Conservation (phyloP, 2,329 filamentous ascomycete genomes). For the Balansia obtecta region DNA sequence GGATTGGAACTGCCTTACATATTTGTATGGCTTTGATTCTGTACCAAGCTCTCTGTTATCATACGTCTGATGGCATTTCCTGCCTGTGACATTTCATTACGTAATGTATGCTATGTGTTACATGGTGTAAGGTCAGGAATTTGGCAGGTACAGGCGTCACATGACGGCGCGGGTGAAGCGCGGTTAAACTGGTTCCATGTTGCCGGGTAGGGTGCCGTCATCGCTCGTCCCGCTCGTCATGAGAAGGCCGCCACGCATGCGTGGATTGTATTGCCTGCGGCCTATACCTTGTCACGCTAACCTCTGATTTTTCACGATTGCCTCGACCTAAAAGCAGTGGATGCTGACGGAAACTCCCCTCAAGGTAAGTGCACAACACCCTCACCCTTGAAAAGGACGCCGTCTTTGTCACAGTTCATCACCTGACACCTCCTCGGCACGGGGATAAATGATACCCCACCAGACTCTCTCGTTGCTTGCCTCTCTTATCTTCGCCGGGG, state of each 20-base stretch:
- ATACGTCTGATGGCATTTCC: not conserved
- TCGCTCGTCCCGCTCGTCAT: conserved; percentile 10
- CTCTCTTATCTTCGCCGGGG: not conserved
- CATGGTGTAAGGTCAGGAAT: not conserved
- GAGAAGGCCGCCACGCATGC: not conserved
- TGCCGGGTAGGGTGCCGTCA: conserved; percentile 18
- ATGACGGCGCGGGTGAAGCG: conserved; percentile 17
- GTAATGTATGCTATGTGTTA: not conserved
- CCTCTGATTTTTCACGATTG: not conserved
- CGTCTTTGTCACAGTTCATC: not conserved
- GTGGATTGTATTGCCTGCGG: conserved; percentile 2
- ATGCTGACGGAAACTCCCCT: not conserved
- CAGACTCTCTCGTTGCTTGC: not conserved
- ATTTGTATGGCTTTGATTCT: too few species aligned
- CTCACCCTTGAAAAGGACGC: not conserved
- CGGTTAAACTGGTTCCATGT: conserved; percentile 13
- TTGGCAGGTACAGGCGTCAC: conserved; percentile 15
- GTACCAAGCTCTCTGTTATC: not conserved
- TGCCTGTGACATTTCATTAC: not conserved
- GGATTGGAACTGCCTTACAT: too few species aligned
- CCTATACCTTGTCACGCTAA: not conserved
- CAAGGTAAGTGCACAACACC: not conserved
- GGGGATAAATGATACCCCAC: conserved; percentile 4
- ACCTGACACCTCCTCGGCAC: not conserved
- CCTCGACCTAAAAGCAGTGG: not conserved